These are phyloP conservation scores for Ascochyta lentis DNA, from an alignment of 2,329 filamentous ascomycete species.

Conservation along the genomic window DNA sequence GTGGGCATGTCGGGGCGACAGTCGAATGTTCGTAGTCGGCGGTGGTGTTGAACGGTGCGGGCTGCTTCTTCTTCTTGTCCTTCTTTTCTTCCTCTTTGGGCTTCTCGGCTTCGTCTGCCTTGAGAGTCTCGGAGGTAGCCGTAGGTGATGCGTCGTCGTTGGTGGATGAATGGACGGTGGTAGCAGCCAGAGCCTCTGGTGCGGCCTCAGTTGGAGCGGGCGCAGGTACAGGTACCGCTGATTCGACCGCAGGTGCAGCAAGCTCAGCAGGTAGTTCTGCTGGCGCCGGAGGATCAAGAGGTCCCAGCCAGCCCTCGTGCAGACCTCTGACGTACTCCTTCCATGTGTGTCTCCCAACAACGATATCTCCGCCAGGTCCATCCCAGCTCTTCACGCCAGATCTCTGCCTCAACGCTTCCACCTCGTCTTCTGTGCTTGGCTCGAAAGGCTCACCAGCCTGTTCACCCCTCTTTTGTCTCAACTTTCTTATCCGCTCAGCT, in stretches of 20 bases:
- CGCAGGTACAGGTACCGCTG: slow-evolving; percentile 13
- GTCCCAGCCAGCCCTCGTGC: slow-evolving; percentile 96
- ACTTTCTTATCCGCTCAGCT: slow-evolving; percentile 80
- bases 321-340: slow-evolving; percentile 94
- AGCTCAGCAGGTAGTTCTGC: slow-evolving; percentile 30
- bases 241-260: slow-evolving; percentile 18
- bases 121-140: slow-evolving; percentile 33
- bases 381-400: slow-evolving; percentile 74
- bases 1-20: slow-evolving; percentile 71
- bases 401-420: slow-evolving; percentile 68
- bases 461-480: slow-evolving; percentile 67
- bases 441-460: slow-evolving; percentile 52
- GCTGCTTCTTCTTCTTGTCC: slow-evolving; percentile 63
- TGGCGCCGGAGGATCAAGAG: slow-evolving; percentile 67
- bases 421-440: slow-evolving; percentile 62
- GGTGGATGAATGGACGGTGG: slow-evolving; percentile 18
- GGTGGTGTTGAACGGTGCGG: slow-evolving; percentile 74
- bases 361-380: slow-evolving; percentile 80
- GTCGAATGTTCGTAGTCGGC: slow-evolving; percentile 72
- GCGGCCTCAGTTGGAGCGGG: slow-evolving; percentile 19
- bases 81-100: slow-evolving; percentile 52
- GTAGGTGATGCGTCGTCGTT: slow-evolving; percentile 48
- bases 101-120: slow-evolving; percentile 36
- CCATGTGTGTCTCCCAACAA: slow-evolving; percentile 92
- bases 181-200: slow-evolving; percentile 19